Evolutionary conservation across 2,329 filamentous ascomycete species (phyloP).

Genomic region (Monascus ruber): DNA sequence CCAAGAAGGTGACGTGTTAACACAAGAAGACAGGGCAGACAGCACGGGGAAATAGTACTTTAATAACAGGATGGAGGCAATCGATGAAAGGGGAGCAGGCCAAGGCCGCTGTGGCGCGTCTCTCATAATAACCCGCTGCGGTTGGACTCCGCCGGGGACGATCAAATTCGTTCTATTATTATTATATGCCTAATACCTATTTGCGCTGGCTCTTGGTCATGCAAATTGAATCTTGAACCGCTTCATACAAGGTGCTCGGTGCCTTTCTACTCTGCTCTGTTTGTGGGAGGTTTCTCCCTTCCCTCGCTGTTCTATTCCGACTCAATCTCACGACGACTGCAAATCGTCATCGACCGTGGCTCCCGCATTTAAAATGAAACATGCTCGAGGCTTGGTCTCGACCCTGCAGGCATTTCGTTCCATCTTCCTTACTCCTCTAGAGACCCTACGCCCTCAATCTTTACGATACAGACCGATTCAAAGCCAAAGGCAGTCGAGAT

Average conservation of each 20-base stretch:
- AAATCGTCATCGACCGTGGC: too few relatives aligned
- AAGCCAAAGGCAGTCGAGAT: constrained; percentile 7
- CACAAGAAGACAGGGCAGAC: constrained; percentile 4
- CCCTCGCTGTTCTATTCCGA: too few relatives aligned
- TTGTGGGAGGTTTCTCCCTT: too few relatives aligned
- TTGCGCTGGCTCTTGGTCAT: too few relatives aligned
- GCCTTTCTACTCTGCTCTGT: too few relatives aligned
- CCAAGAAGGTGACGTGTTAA: constrained; percentile 7
- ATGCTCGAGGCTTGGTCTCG: constrained; percentile 21
- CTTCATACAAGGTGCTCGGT: too few relatives aligned
- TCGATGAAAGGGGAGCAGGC: neutral
- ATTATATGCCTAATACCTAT: too few relatives aligned
- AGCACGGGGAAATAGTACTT: neutral
- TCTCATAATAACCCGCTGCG: neutral
- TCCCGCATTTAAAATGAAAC: constrained; percentile 15
- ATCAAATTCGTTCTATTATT: too few relatives aligned
- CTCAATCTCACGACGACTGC: too few relatives aligned
- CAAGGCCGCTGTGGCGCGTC: constrained; percentile 7
- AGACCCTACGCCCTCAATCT: constrained; percentile 6
- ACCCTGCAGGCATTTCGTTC: constrained; percentile 21
- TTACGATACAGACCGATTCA: constrained; percentile 4
- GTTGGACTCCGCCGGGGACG: too few relatives aligned
- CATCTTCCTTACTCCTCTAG: constrained; percentile 15
- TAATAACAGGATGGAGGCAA: constrained; percentile 2
- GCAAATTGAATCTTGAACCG: too few relatives aligned